These are phyloP conservation scores for Paraglomus brasilianum DNA, from an alignment of 192 early-diverging fungal genomes.

Conservation along the genomic window DNA sequence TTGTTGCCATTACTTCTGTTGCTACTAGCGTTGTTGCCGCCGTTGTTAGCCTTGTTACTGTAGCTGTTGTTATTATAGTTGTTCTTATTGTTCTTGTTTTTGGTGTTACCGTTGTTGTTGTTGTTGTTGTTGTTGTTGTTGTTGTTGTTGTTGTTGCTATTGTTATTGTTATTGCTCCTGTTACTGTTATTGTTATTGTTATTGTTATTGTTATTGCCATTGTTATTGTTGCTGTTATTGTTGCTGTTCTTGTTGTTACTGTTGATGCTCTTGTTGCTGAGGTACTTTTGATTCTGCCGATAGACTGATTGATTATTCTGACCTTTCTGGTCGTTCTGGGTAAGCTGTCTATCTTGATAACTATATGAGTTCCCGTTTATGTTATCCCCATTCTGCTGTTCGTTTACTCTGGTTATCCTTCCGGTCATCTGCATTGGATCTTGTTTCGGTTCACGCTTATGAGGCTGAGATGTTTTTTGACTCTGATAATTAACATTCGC, in stretches of 20 bases:
- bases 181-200: conserved; percentile 13
- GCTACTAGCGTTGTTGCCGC: conserved; percentile 13
- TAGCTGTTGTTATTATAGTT: not conserved
- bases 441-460: no score
- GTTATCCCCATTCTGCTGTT: not conserved
- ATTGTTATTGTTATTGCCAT: conserved; percentile 18
- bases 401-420: not conserved
- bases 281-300: not conserved
- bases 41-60: not conserved
- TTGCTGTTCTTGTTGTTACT: not conserved
- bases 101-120: conserved; percentile 15
- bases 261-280: not conserved
- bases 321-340: not conserved
- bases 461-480: no score
- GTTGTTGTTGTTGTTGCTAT: not conserved
- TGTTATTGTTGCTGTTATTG: conserved; percentile 7
- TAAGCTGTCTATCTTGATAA: not conserved
- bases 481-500: no score
- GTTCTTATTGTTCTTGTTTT: conserved; percentile 3
- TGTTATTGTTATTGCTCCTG: conserved; percentile 12
- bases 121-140: conserved; percentile 22
- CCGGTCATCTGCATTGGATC: not conserved
- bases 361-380: not conserved
- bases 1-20: conserved; percentile 9
- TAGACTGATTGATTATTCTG: not conserved